Base-by-base conservation (phyloP, 768 basidiomycete genomes). In the Psilocybe cubensis region DNA sequence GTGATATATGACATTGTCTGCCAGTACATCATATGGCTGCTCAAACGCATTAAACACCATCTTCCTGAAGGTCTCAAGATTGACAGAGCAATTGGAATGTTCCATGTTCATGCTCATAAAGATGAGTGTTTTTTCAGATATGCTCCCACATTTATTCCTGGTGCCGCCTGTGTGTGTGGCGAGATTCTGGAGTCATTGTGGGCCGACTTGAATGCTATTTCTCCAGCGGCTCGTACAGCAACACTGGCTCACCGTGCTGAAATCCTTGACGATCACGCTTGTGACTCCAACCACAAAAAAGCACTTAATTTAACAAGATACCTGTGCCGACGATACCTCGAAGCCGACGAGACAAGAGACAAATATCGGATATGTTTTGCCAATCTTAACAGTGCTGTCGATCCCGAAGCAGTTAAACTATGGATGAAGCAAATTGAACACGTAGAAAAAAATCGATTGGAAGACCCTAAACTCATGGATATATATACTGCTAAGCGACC, bases 61-160 rank as follows among this genome's bases (percentile, higher is more conserved):
- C n/a, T n/a, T n/a, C n/a, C n/a, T n/a, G n/a, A n/a, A n/a, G n/a
- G n/a, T n/a, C n/a, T n/a, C n/a, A n/a, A n/a, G n/a, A n/a, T n/a
- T n/a, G n/a, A n/a, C n/a, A n/a, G n/a, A n/a, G n/a, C n/a, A n/a
- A n/a, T n/a, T n/a, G n/a, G n/a, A n/a, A n/a, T n/a, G n/a, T 71
- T 68, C 56, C 66, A 72, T 50, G 60, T 72, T 0, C 70, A 71
- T 49, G 70, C 44, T 0, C 68, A 72, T 58, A 56, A 62, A 7
- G 53, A 63, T 0, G n/a, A 72, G 28, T 74, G 73, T 49, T 67
- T 64, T 11, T 47, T 65, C 3, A 42, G 67, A 0, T 77, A 53
- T 62, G 54, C 66, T 4, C 31, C 60, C 0, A 40, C 56, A 1
- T 68, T 66, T 12, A 62, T 70, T 18, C 55, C 61, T 0, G 54